A percentile compares a stretch with the other conserved stretches of the same genome.
Evolutionary conservation across 495 filamentous ascomycete genomes (phyloP).

Genomic region (Haplographium delicatum): DNA sequence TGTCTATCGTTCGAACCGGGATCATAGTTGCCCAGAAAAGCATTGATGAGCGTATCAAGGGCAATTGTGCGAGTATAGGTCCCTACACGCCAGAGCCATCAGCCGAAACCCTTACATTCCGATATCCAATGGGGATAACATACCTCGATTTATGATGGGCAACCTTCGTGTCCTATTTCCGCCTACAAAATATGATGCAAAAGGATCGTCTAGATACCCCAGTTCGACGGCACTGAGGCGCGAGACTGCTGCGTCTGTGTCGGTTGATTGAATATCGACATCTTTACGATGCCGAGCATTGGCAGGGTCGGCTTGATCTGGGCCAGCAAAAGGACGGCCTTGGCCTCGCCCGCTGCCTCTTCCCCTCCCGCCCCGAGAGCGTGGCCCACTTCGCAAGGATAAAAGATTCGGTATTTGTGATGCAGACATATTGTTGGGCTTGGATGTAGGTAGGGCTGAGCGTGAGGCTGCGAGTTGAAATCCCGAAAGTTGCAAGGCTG

Average conservation of each 20-base stretch:
- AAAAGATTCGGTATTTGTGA: constrained; percentile 74
- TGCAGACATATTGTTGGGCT: constrained; percentile 52
- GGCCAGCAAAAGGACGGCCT: not conserved
- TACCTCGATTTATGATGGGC: constrained; percentile 92
- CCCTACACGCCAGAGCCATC: constrained; percentile 40
- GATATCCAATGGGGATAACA: constrained; percentile 14
- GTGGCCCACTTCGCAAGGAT: constrained; percentile 48
- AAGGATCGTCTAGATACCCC: constrained; percentile 84
- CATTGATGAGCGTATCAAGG: constrained; percentile 71
- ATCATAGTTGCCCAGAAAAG: constrained; percentile 49
- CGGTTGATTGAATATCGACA: constrained; percentile 71
- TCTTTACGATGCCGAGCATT: constrained; percentile 17
- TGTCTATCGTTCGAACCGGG: constrained; percentile 19
- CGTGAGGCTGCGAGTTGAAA: not conserved
- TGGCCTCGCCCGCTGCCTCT: constrained; percentile 29
- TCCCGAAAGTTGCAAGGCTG: constrained; percentile 2
- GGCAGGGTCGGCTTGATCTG: not conserved
- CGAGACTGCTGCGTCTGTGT: constrained; percentile 85
- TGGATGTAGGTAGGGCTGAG: not conserved
- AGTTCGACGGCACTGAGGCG: constrained; percentile 80
- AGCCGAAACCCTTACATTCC: not conserved
- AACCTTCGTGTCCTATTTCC: constrained; percentile 46
- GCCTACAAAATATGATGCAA: constrained; percentile 60
- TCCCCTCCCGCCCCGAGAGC: constrained; percentile 23
- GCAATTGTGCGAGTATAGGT: constrained; percentile 91